Evolutionary conservation across 2,329 filamentous ascomycete genomes (phyloP).

Genomic region (Basipetospora sp.): DNA sequence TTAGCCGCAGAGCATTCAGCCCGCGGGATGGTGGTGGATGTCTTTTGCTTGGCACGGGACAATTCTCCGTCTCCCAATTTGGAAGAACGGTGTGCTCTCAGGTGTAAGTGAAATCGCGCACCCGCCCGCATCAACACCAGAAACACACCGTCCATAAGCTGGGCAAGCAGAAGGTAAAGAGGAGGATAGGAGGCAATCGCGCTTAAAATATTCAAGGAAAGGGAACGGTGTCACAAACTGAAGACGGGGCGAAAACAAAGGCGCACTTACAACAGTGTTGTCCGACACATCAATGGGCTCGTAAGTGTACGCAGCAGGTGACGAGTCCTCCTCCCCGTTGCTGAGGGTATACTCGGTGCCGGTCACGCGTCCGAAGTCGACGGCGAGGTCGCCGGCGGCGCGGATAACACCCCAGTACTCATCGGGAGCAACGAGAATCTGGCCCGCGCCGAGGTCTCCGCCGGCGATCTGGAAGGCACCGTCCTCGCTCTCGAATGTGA

Average conservation of each 20-base stretch:
- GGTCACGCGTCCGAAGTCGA: conserved; percentile 57
- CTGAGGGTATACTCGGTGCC: conserved; percentile 47
- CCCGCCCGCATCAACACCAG: too few relatives aligned
- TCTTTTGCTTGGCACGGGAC: too few relatives aligned
- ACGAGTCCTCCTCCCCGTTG: conserved; percentile 26
- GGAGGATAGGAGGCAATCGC: too few relatives aligned
- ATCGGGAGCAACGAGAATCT: conserved; percentile 39
- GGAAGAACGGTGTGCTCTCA: neutral
- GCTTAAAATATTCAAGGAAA: too few relatives aligned
- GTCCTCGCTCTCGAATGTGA: conserved; percentile 21
- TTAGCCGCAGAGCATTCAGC: too few relatives aligned
- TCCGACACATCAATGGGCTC: conserved; percentile 29
- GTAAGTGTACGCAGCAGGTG: conserved; percentile 27
- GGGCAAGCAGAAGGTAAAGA: too few relatives aligned
- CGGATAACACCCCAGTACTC: conserved; percentile 57
- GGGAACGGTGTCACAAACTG: too few relatives aligned
- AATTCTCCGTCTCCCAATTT: too few relatives aligned
- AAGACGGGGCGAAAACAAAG: too few relatives aligned
- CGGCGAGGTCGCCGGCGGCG: conserved; percentile 50
- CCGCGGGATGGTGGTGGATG: neutral
- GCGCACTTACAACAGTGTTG: conserved; percentile 28
- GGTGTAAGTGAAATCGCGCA: too few relatives aligned
- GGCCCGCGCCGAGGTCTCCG: conserved; percentile 22
- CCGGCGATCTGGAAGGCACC: conserved; percentile 21
- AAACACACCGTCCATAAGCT: too few relatives aligned